Base-by-base conservation (phyloP, 176 grass and related monocot species). In the Avena insularis region DNA sequence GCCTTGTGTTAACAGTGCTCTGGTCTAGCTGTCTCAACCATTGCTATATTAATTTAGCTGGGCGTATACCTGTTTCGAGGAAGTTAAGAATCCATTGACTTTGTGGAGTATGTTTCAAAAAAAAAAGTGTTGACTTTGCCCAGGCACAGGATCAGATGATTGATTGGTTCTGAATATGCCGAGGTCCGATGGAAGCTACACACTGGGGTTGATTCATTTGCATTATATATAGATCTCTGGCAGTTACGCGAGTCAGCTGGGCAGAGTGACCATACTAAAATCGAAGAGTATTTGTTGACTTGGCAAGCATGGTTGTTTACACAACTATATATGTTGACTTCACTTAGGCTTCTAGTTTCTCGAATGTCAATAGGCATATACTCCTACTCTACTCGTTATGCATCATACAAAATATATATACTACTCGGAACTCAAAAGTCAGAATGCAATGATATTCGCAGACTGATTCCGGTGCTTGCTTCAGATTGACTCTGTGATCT, bases 271-370 rank as follows among this genome's bases (percentile, higher is more conserved):
- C 9, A 50, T 48, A 21, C 47, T 68, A 61, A 53, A 76, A 76
- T 53, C 47, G 53, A 11, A 58, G 23, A 40, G 78, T 1, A 38
- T 20, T 79, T 40, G 27, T 80, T 83, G 75, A 91, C 66, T 87
- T 53, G 47, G 35, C 79, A 48, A 84, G 75, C 65, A 87, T 14
- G 10, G 15, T 80, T 87, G 81, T 84, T 91, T 84, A 87, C 11
- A 4, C 20, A 50, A 21, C 75, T 75, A 15, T 33, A 25, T 25
- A 25, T 25, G 74, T 57, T 75, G 84, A 65, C 79, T 79, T 79
- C 27, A 40, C 21, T 23, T 17, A 19, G 70, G 35, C n/a, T 66
- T 90, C 15, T 73, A 65, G n/a, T 47, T 67, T 90, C 54, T 55
- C 25, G 64, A 87, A 87, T 49, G 67, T 75, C 77, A 85, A 75